Base-by-base conservation (phyloP, 768 basidiomycete genomes). In the button mushroom (Agaricus bisporus) region DNA sequence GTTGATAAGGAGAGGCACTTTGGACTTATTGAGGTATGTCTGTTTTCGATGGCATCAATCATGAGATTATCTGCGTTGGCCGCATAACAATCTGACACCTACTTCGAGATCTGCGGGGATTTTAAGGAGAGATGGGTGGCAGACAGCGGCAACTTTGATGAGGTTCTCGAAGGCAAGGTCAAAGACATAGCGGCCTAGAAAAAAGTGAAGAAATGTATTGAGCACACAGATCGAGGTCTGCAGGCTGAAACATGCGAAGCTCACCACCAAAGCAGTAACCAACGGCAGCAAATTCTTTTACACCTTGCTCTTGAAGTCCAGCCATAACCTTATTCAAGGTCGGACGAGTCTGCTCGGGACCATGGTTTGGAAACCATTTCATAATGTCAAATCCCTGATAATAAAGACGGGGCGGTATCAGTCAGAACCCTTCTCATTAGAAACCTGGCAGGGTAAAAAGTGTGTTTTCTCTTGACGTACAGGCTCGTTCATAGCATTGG, bases 211-310 rank as follows among this genome's bases (percentile, higher is more conserved):
- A 54, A 41, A 47, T 18, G 22, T 18, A 14, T 35, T 28, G n/a
- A 22, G 9, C 6, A 2, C 12, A 26, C 20, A 6, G 11, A 20
- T 6, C 26, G 12, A 18, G 12, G 36, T 15, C 14, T 11, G 18
- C 12, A 8, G 25, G 5, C 28, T 3, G 2, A 39, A 29, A 12
- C 20, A 15, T 20, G 29, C 20, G 17, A 12, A 49, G 61, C 73
- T 54, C 55, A 76, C 81, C 86, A 55, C 85, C 84, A 51, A 78
- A 83, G 70, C 88, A 91, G 71, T 82, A 89, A 3, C 85, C 86
- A 4, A 77, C 76, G 0, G 82, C 80, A 0, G 70, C 85, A 53
- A 90, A 76, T 6, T 63, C 64, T 1, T 71, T 80, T 18, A 89
- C 70, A 1, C 86, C 88, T 56, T 78, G 61, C 29, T 67, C 76